Conservation (phyloP, 2,329 filamentous ascomycete species). For the Scedosporium aurantiacum region DNA sequence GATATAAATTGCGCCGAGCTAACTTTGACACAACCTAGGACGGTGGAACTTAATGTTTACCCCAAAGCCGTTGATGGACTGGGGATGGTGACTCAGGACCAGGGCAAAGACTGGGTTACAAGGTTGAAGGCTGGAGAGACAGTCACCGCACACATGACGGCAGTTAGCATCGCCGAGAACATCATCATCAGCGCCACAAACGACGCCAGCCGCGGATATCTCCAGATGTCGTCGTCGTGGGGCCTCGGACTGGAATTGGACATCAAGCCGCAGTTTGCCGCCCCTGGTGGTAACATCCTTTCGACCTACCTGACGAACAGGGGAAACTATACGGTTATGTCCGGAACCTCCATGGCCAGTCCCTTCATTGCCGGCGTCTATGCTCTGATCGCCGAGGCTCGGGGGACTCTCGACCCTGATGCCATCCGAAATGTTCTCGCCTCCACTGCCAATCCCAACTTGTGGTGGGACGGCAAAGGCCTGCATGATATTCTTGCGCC, state of each 20-base stretch:
- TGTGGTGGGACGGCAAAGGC: conserved; percentile 32
- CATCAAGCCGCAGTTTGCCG: conserved; percentile 42
- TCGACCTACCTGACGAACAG: conserved; percentile 40
- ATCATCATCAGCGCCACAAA: conserved; percentile 2
- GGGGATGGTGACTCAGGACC: conserved; percentile 28
- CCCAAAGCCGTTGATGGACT: conserved; percentile 15
- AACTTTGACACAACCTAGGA: background rate
- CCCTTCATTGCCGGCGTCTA: conserved; percentile 43
- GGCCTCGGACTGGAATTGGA: conserved; percentile 49
- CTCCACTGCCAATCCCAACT: conserved; percentile 34
- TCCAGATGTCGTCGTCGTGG: conserved; percentile 45
- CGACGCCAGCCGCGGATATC: conserved; percentile 16
- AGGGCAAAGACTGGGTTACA: conserved; percentile 32
- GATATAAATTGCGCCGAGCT: background rate
- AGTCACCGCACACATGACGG: conserved; percentile 25
- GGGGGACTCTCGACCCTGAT: conserved; percentile 36
- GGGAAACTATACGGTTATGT: conserved; percentile 40
- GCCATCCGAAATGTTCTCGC: conserved; percentile 38
- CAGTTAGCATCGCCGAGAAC: conserved; percentile 1
- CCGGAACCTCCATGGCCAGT: conserved; percentile 50
- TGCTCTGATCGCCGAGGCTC: conserved; percentile 40
- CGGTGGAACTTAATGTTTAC: conserved; percentile 3
- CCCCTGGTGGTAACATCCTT: conserved; percentile 46
- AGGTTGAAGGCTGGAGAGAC: conserved; percentile 30
- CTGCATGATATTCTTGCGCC: conserved; percentile 35